A percentile compares a stretch with the other conserved stretches of the same genome.
These are phyloP conservation scores for Ogataea trehalophila DNA, from an alignment of 805 yeast species.

Conservation along the genomic window DNA sequence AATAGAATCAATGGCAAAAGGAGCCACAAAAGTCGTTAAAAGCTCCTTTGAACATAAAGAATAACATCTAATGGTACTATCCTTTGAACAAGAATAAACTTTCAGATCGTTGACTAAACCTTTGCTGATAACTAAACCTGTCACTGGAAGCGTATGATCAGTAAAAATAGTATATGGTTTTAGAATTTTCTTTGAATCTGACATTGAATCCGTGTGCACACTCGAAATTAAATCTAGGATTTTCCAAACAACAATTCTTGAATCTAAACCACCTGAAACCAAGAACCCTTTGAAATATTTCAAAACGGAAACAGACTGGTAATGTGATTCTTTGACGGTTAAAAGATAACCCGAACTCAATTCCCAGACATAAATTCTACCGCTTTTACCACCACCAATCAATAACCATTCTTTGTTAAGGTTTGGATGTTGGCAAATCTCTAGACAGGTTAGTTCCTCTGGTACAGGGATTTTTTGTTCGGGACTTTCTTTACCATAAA, in stretches of 20 bases:
- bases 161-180: conserved; percentile 58
- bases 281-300: conserved; percentile 61
- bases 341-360: conserved; percentile 69
- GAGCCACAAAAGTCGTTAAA: conserved; percentile 68
- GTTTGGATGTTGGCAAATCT: conserved; percentile 35
- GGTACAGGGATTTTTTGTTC: conserved; percentile 84
- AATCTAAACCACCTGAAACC: conserved; percentile 76
- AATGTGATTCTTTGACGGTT: conserved; percentile 75
- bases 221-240: conserved; percentile 49
- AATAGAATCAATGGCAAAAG: conserved; percentile 51
- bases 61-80: conserved; percentile 71
- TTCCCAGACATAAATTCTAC: conserved; percentile 84
- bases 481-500: conserved; percentile 62
- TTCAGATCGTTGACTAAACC: conserved; percentile 57
- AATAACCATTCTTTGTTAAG: conserved; percentile 43
- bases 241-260: conserved; percentile 74
- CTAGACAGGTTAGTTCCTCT: conserved; percentile 61
- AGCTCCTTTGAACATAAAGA: conserved; percentile 43
- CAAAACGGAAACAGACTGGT: conserved; percentile 63
- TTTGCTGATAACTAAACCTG: conserved; percentile 36
- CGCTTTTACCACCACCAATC: conserved; percentile 70
- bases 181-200: conserved; percentile 31
- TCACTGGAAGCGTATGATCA: conserved; percentile 51
- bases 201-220: conserved; percentile 16
- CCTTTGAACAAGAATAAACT: conserved; percentile 65